phyloP scores from a whole-genome alignment of 805 yeast genomes.

The Candida bentonensis region DNA sequence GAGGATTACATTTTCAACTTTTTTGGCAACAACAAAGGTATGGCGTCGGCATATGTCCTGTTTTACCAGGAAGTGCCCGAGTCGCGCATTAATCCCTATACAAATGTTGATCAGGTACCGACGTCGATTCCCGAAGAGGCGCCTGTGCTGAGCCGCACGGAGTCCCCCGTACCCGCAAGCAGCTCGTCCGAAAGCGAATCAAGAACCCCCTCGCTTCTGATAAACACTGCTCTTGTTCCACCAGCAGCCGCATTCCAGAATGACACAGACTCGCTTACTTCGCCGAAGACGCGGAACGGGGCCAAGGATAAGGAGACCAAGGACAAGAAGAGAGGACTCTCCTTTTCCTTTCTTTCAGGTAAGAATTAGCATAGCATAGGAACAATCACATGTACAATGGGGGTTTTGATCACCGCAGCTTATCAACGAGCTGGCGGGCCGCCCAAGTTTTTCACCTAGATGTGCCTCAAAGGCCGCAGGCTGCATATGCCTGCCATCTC shows the following conservation, averaged over 20 bases:
- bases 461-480: too few relatives aligned
- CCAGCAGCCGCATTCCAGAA: background rate
- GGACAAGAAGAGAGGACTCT: constrained; percentile 1
- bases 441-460: too few relatives aligned
- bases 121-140: constrained; percentile 7
- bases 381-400: too few relatives aligned
- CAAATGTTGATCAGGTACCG: constrained; percentile 13
- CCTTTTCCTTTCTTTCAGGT: constrained; percentile 1
- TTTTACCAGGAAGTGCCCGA: constrained; percentile 50
- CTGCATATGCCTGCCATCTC: too few relatives aligned
- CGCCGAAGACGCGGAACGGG: background rate
- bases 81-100: constrained; percentile 8
- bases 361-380: too few relatives aligned
- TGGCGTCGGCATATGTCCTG: constrained; percentile 83
- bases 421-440: too few relatives aligned
- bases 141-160: constrained; percentile 7
- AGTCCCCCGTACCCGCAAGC: background rate
- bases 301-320: background rate
- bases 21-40: constrained; percentile 76
- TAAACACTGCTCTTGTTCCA: background rate
- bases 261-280: background rate
- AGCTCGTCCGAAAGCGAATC: background rate
- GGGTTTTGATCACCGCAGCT: too few relatives aligned
- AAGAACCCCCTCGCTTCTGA: background rate
- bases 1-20: constrained; percentile 72